These are phyloP conservation scores for Penicillium brasilianum DNA, from an alignment of 2,329 filamentous ascomycete genomes.

Conservation along the genomic window DNA sequence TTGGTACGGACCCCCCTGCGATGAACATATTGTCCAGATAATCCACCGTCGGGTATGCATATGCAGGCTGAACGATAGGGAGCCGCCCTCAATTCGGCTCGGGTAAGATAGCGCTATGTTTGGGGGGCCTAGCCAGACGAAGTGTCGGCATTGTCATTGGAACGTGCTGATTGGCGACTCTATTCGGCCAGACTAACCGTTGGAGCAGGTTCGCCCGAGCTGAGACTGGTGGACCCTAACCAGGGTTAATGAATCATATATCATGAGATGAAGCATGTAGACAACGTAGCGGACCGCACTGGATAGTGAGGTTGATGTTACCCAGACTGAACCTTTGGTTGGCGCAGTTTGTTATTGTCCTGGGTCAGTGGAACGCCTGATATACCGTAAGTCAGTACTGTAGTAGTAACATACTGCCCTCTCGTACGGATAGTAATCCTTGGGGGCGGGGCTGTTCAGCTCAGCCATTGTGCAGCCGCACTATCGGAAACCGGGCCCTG, in stretches of 20 bases:
- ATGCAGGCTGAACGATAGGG: neutral
- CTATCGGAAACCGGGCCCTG: neutral
- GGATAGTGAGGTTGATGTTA: neutral
- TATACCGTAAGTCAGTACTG: neutral
- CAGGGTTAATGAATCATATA: neutral
- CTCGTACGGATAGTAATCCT: neutral
- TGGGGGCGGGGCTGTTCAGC: slow-evolving; percentile 10
- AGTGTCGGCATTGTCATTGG: neutral
- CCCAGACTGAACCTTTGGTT: neutral
- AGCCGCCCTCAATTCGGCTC: neutral
- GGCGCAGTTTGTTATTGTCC: neutral
- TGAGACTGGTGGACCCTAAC: slow-evolving; percentile 11
- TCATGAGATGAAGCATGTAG: neutral
- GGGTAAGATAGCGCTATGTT: neutral
- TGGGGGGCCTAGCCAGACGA: slow-evolving; percentile 2
- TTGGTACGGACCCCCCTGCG: neutral
- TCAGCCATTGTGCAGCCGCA: slow-evolving; percentile 8
- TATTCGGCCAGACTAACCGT: slow-evolving; percentile 20
- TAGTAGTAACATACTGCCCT: no score
- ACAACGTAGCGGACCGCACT: slow-evolving; percentile 11
- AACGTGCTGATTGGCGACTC: slow-evolving; percentile 21
- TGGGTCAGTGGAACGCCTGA: neutral
- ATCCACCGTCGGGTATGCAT: neutral
- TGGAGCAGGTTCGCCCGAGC: slow-evolving; percentile 8
- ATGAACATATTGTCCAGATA: neutral